phyloP scores from a whole-genome alignment of 2,329 filamentous ascomycete species.

The Botrytis deweyae region DNA sequence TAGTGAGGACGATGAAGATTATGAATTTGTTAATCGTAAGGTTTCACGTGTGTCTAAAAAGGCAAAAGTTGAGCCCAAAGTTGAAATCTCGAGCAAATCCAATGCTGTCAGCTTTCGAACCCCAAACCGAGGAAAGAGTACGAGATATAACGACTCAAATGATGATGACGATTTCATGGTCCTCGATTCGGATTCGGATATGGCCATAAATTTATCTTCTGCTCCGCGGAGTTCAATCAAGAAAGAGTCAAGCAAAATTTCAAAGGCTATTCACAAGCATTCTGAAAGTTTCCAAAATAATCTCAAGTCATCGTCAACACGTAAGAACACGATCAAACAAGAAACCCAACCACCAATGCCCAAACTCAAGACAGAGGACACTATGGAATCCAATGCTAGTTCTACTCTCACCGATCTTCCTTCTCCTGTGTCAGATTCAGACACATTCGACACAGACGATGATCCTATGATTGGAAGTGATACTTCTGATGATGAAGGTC shows the following conservation, averaged over 20 bases:
- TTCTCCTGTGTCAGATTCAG: conserved; percentile 13
- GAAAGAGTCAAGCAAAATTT: neutral
- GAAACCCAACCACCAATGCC: neutral
- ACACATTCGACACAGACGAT: conserved; percentile 26
- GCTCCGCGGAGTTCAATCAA: neutral
- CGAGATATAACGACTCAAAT: conserved; percentile 27
- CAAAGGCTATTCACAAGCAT: conserved; percentile 1
- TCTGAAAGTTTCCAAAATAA: conserved; percentile 8
- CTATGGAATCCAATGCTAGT: conserved; percentile 19
- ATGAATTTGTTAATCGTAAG: conserved; percentile 18
- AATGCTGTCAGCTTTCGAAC: conserved; percentile 32
- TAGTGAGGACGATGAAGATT: conserved; percentile 24
- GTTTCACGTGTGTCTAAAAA: conserved; percentile 24
- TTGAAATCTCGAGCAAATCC: conserved; percentile 33
- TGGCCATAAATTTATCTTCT: conserved; percentile 17
- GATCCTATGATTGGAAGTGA: conserved; percentile 17
- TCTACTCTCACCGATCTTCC: conserved; percentile 1
- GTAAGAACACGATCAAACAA: neutral
- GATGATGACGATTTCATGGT: conserved; percentile 31
- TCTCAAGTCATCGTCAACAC: conserved; percentile 2
- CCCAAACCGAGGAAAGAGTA: conserved; percentile 23
- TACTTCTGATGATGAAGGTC: conserved; percentile 17
- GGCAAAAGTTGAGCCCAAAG: conserved; percentile 34
- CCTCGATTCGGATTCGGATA: conserved; percentile 28
- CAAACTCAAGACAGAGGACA: conserved; percentile 26